Percentiles rank a stretch among this genome's conserved stretches.
Conservation (phyloP, 148 eudicot genomes). For the Rhododendron henanense region DNA sequence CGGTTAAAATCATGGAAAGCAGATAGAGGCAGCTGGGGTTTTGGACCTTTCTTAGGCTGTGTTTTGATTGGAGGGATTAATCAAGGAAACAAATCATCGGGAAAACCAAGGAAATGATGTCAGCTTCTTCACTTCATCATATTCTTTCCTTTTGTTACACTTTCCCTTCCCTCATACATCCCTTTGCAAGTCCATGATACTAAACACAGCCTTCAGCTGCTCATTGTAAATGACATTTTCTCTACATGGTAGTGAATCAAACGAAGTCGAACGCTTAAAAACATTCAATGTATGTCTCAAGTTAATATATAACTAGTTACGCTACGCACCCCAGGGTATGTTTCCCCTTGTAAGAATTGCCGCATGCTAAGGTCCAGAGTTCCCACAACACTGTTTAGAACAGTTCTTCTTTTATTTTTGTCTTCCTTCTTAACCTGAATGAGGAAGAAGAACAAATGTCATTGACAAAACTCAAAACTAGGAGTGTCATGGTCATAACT, state of each 20-base stretch:
- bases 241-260: neutral
- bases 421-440: slow-evolving; percentile 70
- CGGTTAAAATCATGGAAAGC: neutral
- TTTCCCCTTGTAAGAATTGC: slow-evolving; percentile 62
- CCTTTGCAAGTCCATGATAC: neutral
- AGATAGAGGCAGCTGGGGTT: neutral
- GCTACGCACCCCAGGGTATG: slow-evolving; percentile 68
- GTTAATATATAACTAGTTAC: slow-evolving; percentile 3
- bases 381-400: slow-evolving; percentile 73
- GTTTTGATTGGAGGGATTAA: neutral
- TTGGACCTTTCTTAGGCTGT: neutral
- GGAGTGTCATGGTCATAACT: neutral
- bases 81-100: neutral
- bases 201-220: slow-evolving; percentile 1
- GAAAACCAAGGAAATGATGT: neutral
- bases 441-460: neutral
- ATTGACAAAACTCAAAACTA: neutral
- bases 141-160: neutral
- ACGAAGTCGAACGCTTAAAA: neutral
- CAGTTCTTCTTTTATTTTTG: slow-evolving; percentile 63
- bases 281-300: slow-evolving; percentile 1
- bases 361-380: slow-evolving; percentile 75
- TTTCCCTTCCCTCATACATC: neutral
- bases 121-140: neutral
- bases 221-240: neutral